phyloP scores from a whole-genome alignment of 495 filamentous ascomycete species.

The Trichoderma gamsii region DNA sequence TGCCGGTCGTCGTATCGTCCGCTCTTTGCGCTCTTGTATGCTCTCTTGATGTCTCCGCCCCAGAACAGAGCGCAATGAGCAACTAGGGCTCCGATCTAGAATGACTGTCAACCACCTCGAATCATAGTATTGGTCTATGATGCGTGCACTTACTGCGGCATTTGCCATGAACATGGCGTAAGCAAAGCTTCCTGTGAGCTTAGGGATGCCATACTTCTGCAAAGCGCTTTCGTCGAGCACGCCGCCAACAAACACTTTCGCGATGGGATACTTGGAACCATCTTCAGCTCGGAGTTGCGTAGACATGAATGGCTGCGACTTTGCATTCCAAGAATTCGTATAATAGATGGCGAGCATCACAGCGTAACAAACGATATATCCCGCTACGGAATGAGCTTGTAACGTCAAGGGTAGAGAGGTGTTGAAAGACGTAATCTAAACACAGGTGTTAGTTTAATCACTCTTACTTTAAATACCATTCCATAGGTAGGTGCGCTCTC shows the following conservation, averaged over 20 bases:
- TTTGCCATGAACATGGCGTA: constrained; percentile 12
- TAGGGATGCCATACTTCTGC: neutral
- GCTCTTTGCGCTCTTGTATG: neutral
- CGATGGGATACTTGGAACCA: neutral
- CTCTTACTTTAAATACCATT: neutral
- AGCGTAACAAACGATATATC: constrained; percentile 42
- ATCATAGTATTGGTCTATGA: neutral
- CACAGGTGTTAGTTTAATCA: neutral
- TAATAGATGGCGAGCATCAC: constrained; percentile 46
- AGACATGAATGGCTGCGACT: constrained; percentile 6
- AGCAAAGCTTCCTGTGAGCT: neutral
- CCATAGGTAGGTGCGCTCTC: constrained; percentile 14
- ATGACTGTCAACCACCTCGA: neutral
- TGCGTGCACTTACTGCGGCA: neutral
- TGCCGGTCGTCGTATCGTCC: neutral
- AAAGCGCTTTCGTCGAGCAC: neutral
- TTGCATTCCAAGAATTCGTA: constrained; percentile 20
- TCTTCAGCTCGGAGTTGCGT: neutral
- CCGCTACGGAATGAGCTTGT: constrained; percentile 28
- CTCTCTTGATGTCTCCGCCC: neutral
- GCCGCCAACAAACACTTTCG: neutral
- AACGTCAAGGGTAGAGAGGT: constrained; percentile 23
- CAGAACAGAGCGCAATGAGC: neutral
- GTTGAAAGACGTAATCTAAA: constrained; percentile 17
- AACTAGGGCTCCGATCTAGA: neutral